Evolutionary conservation across 129 eudicot species (phyloP), one percentile per base, ranked within the genome.

Genomic region (Solidago caesia): DNA sequence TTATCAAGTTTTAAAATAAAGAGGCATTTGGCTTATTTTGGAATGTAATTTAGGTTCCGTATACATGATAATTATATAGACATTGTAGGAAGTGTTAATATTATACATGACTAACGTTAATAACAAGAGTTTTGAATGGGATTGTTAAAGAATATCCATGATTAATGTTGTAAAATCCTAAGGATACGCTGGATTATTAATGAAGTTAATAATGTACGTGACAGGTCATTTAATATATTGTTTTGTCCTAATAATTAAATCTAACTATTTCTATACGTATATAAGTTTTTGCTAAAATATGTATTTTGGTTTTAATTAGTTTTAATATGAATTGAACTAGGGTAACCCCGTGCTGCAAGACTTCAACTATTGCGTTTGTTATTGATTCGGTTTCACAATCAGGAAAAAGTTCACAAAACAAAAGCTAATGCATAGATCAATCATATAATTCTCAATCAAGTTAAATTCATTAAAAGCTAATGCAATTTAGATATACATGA

Each of bases 141-240:
- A 55, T 11, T 56, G 6, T 16, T 12, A 2, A 48, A 49, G 74
- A 69, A 69, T 69, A 69, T 69, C 62, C 74, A 49, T 11, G 43
- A 68, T 15, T 10, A 58, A 58, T 58, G 64, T 58, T 58, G 64
- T 58, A 9, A 21, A 59, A 21, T 59, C 64, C 64, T 59, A 59
- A 21, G 64, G 39, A 3, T 59, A 59, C 64, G 64, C 64, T 25
- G 64, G 64, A 33, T 33, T 59, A 25, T 59, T 59, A 33, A 15
- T 15, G n/a, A 59, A 15, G 39, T 59, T 59, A 5, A 29, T 59
- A 15, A 59, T 27, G 64, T 21, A 21, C 21, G 21, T 59, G 64
- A 59, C 42, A 59, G 64, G 12, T 59, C 0, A 59, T 4, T 25
- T 8, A 2, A 15, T 2, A 59, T 48, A 48, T 48, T 7, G 53